Conservation (phyloP, 2,329 filamentous ascomycete genomes). For the Seiridium cupressi region DNA sequence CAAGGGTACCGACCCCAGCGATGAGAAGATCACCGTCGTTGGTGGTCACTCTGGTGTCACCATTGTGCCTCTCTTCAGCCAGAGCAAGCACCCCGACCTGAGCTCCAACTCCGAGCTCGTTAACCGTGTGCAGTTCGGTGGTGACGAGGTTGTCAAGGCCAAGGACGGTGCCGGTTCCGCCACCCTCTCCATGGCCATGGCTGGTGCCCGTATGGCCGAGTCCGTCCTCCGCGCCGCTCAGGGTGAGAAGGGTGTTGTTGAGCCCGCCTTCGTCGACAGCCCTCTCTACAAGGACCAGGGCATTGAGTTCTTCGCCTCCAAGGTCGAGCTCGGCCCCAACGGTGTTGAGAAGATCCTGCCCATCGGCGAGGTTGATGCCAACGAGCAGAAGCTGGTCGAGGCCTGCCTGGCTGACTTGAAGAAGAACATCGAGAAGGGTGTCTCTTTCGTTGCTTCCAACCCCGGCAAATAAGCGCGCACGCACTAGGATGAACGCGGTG, state of each 20-base stretch:
- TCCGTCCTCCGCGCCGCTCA: conserved; percentile 88
- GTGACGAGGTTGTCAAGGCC: conserved; percentile 98
- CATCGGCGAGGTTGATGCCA: conserved; percentile 78
- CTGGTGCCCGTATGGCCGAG: conserved; percentile 81
- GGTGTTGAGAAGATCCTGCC: conserved; percentile 93
- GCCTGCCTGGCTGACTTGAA: conserved; percentile 80
- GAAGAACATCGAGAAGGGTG: conserved; percentile 95
- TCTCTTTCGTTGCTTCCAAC: conserved; percentile 58
- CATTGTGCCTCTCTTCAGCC: conserved; percentile 96
- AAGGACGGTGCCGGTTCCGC: conserved; percentile 97
- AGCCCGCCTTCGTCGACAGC: conserved; percentile 96
- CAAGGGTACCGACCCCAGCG: conserved; percentile 84
- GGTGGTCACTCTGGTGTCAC: conserved; percentile 97
- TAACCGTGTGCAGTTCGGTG: conserved; percentile 96
- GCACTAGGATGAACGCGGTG: background rate
- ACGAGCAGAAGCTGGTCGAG: conserved; percentile 88
- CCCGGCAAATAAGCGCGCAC: conserved; percentile 42
- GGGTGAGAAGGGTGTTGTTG: conserved; percentile 91
- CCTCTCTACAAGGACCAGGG: conserved; percentile 98
- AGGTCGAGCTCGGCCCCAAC: conserved; percentile 92
- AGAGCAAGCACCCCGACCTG: conserved; percentile 85
- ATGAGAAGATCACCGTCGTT: conserved; percentile 93
- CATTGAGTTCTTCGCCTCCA: conserved; percentile 93
- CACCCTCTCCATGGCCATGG: conserved; percentile 98
- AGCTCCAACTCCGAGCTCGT: conserved; percentile 76